Evolutionary conservation across 2,329 filamentous ascomycete species (phyloP).

Genomic region (Aureobasidium pullulans): DNA sequence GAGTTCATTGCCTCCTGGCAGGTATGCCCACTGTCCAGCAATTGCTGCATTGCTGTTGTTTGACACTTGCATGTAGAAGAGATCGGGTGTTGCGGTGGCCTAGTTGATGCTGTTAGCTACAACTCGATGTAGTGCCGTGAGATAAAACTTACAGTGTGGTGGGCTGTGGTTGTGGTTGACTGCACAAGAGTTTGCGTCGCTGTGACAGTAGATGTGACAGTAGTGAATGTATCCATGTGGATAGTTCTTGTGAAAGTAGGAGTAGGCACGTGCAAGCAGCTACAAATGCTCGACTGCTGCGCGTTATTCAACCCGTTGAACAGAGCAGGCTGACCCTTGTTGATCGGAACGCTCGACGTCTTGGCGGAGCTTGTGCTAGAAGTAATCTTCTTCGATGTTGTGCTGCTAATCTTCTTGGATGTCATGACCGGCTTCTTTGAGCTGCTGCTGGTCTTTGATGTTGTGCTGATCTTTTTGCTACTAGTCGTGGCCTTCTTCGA

Average conservation of each 20-base stretch:
- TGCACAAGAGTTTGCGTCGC: not conserved
- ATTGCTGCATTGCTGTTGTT: not conserved
- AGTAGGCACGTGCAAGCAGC: constrained; percentile 15
- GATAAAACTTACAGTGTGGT: not conserved
- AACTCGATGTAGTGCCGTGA: not conserved
- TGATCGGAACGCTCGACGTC: not conserved
- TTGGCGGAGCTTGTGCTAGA: not conserved
- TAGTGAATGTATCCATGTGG: not conserved
- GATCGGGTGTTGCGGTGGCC: not conserved
- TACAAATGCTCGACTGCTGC: constrained; percentile 11
- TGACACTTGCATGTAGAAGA: constrained; percentile 7
- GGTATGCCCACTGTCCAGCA: not conserved
- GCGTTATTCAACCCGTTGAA: constrained; percentile 5
- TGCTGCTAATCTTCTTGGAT: not conserved
- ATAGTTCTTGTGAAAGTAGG: constrained; percentile 1
- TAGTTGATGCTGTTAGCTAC: not conserved
- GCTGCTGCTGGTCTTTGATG: not conserved
- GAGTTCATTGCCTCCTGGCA: not conserved
- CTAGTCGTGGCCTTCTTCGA: not conserved
- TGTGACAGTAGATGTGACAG: not conserved
- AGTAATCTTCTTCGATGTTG: not conserved
- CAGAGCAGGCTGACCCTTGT: not conserved
- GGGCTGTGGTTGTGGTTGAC: not conserved
- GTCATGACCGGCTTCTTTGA: not conserved
- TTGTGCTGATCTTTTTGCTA: not conserved